A percentile compares a stretch with the other conserved stretches of the same genome.
These are phyloP conservation scores for Penicillium thymicola DNA, from an alignment of 2,329 filamentous ascomycete genomes.

Conservation along the genomic window DNA sequence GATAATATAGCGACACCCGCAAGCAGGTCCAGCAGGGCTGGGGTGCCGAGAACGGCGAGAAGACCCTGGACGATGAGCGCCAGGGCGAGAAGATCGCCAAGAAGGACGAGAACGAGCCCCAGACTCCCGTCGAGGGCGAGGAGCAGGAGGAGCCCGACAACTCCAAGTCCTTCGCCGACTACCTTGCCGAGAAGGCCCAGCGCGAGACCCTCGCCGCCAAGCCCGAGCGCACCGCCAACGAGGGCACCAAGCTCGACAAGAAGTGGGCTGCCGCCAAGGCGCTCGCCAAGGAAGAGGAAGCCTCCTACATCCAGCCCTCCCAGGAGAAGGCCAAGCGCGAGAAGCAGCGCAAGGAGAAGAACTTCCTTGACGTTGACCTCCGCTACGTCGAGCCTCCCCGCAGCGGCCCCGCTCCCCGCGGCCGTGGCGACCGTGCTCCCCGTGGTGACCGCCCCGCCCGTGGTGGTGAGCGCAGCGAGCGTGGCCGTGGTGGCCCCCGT, in stretches of 20 bases:
- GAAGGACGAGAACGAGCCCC: constrained; percentile 72
- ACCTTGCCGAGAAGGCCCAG: constrained; percentile 71
- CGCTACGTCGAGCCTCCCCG: constrained; percentile 69
- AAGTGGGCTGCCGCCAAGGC: constrained; percentile 87
- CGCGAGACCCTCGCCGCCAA: constrained; percentile 64
- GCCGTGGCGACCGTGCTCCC: constrained; percentile 47
- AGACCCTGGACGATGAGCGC: constrained; percentile 87
- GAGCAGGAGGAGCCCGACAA: constrained; percentile 71
- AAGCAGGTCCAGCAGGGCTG: constrained; percentile 72
- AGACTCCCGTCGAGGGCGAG: constrained; percentile 49
- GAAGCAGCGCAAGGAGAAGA: constrained; percentile 90
- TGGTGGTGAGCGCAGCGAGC: constrained; percentile 31
- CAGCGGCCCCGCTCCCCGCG: constrained; percentile 48
- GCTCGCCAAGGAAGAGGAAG: constrained; percentile 57
- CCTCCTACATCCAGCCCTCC: constrained; percentile 69
- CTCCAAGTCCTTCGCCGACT: constrained; percentile 84
- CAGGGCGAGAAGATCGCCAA: constrained; percentile 86
- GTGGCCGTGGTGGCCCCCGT: constrained; percentile 23
- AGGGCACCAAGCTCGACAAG: constrained; percentile 82
- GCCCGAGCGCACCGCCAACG: constrained; percentile 84
- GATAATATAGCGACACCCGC: constrained; percentile 37
- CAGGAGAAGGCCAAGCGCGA: constrained; percentile 76
- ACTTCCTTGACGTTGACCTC: constrained; percentile 82
- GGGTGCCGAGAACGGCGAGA: constrained; percentile 77
- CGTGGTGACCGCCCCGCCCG: constrained; percentile 42